Evolutionary conservation across 371 early-diverging fungal genomes (phyloP).

Genomic region (Mortierella sp.): DNA sequence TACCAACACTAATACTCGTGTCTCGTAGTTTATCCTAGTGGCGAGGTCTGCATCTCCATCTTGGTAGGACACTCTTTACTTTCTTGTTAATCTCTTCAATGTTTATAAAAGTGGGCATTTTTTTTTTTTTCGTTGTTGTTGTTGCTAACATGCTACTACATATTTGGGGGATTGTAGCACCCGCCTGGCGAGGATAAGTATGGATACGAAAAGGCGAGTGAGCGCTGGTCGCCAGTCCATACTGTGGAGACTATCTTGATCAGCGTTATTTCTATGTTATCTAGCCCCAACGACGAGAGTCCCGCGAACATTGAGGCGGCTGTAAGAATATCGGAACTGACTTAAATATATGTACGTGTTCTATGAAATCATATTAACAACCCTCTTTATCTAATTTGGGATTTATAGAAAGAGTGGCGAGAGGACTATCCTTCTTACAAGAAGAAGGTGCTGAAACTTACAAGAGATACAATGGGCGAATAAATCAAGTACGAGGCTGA

Average conservation of each 20-base stretch:
- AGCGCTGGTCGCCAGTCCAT: constrained; percentile 95
- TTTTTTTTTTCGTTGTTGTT: no score
- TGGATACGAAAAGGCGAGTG: constrained; percentile 91
- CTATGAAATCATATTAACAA: background rate
- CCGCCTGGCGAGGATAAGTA: constrained; percentile 90
- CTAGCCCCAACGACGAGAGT: constrained; percentile 93
- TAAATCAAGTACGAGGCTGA: background rate
- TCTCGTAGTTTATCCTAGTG: constrained; percentile 78
- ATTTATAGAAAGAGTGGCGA: constrained; percentile 78
- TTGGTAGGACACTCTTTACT: constrained; percentile 63
- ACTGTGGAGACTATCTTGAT: constrained; percentile 94
- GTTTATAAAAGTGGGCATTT: background rate
- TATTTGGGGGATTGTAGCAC: constrained; percentile 58
- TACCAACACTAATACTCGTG: background rate
- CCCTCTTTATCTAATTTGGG: background rate
- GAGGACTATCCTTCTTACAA: constrained; percentile 77
- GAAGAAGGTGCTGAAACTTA: constrained; percentile 78
- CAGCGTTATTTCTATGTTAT: constrained; percentile 90
- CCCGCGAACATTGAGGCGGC: constrained; percentile 95
- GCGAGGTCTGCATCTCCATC: constrained; percentile 94
- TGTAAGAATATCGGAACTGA: constrained; percentile 59
- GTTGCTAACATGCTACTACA: background rate
- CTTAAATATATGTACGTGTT: background rate
- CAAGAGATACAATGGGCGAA: constrained; percentile 74
- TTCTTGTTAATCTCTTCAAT: background rate